A percentile compares a stretch with the other conserved stretches of the same genome.
phyloP scores from a whole-genome alignment of 2,329 filamentous ascomycete genomes.

The Grosmannia penicillata region DNA sequence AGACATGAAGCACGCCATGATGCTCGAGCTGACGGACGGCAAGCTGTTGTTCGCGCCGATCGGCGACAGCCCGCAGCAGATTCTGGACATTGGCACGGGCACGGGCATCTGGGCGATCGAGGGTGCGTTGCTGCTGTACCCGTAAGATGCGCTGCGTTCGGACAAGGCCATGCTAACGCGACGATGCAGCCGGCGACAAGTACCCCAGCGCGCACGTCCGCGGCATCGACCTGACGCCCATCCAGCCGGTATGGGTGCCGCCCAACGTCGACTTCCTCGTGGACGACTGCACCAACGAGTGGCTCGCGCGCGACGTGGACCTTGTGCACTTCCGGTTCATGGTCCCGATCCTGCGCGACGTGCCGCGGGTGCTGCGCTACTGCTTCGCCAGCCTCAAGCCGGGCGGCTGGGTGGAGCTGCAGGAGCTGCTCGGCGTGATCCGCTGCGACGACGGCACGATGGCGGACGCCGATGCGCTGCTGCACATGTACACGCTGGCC shows the following conservation, averaged over 20 bases:
- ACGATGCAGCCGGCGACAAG: conserved; percentile 1
- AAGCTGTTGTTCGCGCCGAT: conserved; percentile 26
- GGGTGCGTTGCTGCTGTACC: no score
- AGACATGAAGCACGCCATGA: conserved; percentile 29
- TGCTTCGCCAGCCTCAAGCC: conserved; percentile 22
- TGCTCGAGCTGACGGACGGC: conserved; percentile 28
- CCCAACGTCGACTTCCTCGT: conserved; percentile 61
- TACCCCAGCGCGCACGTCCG: conserved; percentile 6
- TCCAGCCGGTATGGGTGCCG: conserved; percentile 44
- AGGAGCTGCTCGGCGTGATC: conserved; percentile 24
- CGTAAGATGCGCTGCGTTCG: no score
- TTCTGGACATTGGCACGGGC: conserved; percentile 7
- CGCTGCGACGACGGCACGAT: conserved; percentile 19
- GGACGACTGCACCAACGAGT: conserved; percentile 32
- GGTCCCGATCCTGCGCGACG: conserved; percentile 31
- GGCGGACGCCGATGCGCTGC: conserved; percentile 23
- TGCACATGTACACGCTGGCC: conserved; percentile 15
- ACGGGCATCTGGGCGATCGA: conserved; percentile 21
- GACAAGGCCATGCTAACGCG: no score
- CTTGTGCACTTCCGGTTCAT: conserved; percentile 37
- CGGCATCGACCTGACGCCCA: conserved; percentile 23
- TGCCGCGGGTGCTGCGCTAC: conserved; percentile 23
- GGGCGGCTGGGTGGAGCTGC: conserved; percentile 38
- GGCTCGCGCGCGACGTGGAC: conserved; percentile 21
- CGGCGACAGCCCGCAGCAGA: conserved; percentile 11